phyloP scores from a whole-genome alignment of 2,329 filamentous ascomycete species.

The Penicillium sp. region DNA sequence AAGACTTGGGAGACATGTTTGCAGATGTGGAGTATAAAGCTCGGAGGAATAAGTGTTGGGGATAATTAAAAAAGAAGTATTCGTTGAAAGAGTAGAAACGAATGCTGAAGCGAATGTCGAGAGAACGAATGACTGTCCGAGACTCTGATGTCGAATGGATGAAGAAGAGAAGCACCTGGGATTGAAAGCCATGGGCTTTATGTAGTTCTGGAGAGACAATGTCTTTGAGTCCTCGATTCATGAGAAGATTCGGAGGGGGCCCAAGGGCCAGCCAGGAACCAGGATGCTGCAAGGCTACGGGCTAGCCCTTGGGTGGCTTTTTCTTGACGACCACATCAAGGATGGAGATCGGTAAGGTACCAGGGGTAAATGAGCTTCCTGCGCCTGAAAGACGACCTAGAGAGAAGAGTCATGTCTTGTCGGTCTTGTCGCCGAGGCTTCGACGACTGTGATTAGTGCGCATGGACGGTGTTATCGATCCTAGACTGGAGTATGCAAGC shows the following conservation, averaged over 20 bases:
- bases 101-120: slow-evolving; percentile 13
- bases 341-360: slow-evolving; percentile 27
- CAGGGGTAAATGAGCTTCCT: slow-evolving; percentile 8
- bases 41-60: slow-evolving; percentile 12
- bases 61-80: slow-evolving; percentile 11
- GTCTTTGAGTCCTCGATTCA: slow-evolving; percentile 7
- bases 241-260: slow-evolving; percentile 13
- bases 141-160: slow-evolving; percentile 19
- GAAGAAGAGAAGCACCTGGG: slow-evolving; percentile 10
- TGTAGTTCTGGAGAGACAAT: slow-evolving; percentile 21
- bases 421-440: neutral
- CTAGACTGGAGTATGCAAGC: neutral
- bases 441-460: slow-evolving; percentile 9
- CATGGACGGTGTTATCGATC: slow-evolving; percentile 1
- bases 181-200: slow-evolving; percentile 19
- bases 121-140: slow-evolving; percentile 27
- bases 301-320: slow-evolving; percentile 24
- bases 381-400: neutral
- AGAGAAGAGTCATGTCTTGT: slow-evolving; percentile 21
- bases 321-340: slow-evolving; percentile 18
- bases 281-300: slow-evolving; percentile 27
- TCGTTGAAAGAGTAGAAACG: slow-evolving; percentile 11
- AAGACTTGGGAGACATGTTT: slow-evolving; percentile 29
- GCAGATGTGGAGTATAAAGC: slow-evolving; percentile 3
- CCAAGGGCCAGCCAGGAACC: slow-evolving; percentile 17